Conservation (phyloP, 192 early-diverging fungal genomes). For the Backusella luteola region DNA sequence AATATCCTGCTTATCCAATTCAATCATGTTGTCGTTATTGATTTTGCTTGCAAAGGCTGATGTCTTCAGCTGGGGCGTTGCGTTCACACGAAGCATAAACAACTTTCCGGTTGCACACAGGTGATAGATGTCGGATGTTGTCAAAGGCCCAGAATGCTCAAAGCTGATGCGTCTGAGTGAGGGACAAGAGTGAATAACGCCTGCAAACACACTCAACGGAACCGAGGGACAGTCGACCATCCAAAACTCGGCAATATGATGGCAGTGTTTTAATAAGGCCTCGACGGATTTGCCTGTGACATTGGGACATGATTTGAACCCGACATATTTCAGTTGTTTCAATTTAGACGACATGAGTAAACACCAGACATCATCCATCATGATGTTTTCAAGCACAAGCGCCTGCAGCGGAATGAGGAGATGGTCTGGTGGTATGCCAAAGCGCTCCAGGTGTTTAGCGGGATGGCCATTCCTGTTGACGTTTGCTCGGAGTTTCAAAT, state of each 20-base stretch:
- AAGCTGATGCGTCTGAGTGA: not conserved
- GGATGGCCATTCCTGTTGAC: not conserved
- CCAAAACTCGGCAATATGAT: not conserved
- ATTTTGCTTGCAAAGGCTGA: not conserved
- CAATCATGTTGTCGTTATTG: not conserved
- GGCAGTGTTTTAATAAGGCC: not conserved
- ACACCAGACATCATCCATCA: not conserved
- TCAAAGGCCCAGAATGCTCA: not conserved
- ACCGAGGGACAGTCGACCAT: not conserved
- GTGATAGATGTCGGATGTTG: not conserved
- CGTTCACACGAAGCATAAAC: not conserved
- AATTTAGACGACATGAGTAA: not conserved
- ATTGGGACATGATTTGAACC: not conserved
- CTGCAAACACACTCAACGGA: not conserved
- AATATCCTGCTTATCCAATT: not conserved
- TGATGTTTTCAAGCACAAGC: not conserved
- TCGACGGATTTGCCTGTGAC: not conserved
- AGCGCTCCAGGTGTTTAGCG: not conserved
- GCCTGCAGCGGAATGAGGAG: not conserved
- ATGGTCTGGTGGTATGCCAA: not conserved
- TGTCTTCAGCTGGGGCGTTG: not conserved
- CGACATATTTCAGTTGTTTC: not conserved
- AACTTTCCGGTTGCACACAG: not conserved
- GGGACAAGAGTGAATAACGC: too few relatives aligned
- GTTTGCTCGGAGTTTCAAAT: not conserved